Conservation (phyloP, 495 filamentous ascomycete species). For the Glonium stellatum region DNA sequence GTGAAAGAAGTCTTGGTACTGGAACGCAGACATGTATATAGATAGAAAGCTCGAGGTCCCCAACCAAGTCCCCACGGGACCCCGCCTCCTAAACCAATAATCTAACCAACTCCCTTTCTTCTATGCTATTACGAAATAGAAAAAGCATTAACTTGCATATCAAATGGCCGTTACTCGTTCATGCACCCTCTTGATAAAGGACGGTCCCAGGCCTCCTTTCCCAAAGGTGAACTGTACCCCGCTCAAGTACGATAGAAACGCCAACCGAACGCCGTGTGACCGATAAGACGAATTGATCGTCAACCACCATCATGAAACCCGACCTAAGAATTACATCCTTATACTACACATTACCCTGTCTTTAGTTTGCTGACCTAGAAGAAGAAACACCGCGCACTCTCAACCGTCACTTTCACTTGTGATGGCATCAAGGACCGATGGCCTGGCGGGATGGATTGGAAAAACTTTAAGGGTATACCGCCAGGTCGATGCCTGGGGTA, state of each 20-base stretch:
- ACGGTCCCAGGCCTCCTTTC: neutral
- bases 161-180: neutral
- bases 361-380: neutral
- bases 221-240: neutral
- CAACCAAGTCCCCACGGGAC: neutral
- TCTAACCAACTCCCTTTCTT: neutral
- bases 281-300: neutral
- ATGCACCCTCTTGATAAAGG: neutral
- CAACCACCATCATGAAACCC: neutral
- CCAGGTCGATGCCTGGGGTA: neutral
- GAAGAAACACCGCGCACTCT: neutral
- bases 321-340: neutral
- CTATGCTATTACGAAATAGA: neutral
- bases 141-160: constrained; percentile 2
- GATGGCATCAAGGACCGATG: neutral
- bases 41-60: neutral
- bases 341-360: neutral
- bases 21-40: neutral
- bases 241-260: no score
- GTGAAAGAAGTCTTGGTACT: neutral
- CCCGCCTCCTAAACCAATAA: neutral
- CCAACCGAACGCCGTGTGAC: no score
- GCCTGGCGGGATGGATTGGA: neutral
- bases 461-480: neutral
- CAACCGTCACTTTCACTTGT: neutral